Evolutionary conservation across 2,329 filamentous ascomycete species (phyloP), one percentile per base, ranked within the genome.

Genomic region (Pyrenophora graminea): DNA sequence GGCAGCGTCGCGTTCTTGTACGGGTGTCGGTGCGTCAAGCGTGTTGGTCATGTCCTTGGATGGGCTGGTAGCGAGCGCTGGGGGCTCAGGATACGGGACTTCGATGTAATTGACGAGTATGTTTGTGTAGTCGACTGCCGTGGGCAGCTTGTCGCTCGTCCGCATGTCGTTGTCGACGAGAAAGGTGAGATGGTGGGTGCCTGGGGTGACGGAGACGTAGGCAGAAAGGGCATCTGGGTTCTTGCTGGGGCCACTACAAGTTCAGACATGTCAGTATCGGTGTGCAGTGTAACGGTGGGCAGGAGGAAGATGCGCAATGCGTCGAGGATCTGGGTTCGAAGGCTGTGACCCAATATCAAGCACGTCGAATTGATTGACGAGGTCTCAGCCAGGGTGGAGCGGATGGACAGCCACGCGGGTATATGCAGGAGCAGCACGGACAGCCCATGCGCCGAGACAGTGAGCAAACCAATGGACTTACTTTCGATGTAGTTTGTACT

Each of bases 71-170:
- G 62, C 50, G 27, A 59, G 48, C 9, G 79, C 78, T 4, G 36
- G 37, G 25, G 86, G 75, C 66, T 92, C 88, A 48, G 91, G 87
- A 31, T 90, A 85, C 64, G 83, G 90, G 56, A 97, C 89, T 77
- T 99, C 94, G 68, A 99, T 90, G 72, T 97, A 99, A 76, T 99
- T 99, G 75, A 99, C 93, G 15, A 99, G 81, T 70, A 96, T 96
- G 77, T 97, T 97, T 59, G 91, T 95, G 72, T 95, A 97, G 73
- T 99, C 94, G 51, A 99, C 94, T 1, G 94, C 96, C 0, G 94
- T 97, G 12, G 94, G 93, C 48, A 97, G 80, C 58, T 89, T 85
- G 53, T 89, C 86, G 13, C 91, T 94, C 12, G 91, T 94, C 70
- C 88, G 85, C 91, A 97, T 96, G 67, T 93, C 87, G 51, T 89